Conservation (phyloP, 2,329 filamentous ascomycete genomes). For the Colletotrichum tanaceti region DNA sequence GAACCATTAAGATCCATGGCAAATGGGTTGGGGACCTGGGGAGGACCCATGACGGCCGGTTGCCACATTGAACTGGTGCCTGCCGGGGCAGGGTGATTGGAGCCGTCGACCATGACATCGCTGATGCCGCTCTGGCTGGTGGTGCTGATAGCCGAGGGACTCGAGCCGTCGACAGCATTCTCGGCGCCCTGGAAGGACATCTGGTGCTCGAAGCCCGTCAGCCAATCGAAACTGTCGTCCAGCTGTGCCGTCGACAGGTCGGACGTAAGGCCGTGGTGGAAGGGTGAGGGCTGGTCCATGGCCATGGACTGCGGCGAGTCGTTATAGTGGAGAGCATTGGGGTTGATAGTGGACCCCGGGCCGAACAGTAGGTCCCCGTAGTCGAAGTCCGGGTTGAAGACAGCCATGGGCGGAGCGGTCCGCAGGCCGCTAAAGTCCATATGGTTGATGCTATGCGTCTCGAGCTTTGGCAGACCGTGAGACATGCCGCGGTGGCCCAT, state of each 20-base stretch:
- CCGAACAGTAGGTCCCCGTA: constrained; percentile 78
- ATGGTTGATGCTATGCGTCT: constrained; percentile 74
- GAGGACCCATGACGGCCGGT: constrained; percentile 74
- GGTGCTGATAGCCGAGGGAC: constrained; percentile 94
- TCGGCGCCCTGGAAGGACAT: constrained; percentile 79
- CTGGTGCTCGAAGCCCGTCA: constrained; percentile 81
- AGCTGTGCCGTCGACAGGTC: constrained; percentile 66
- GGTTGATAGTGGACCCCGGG: constrained; percentile 74
- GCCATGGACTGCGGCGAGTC: constrained; percentile 77
- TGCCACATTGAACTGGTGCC: constrained; percentile 74
- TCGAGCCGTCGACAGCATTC: constrained; percentile 89
- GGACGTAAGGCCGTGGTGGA: constrained; percentile 67
- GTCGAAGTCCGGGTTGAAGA: constrained; percentile 75
- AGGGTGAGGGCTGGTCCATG: constrained; percentile 72
- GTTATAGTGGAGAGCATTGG: constrained; percentile 83
- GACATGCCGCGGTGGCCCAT: constrained; percentile 74
- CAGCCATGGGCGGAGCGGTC: constrained; percentile 77
- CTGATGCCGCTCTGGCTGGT: constrained; percentile 92
- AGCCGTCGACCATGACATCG: constrained; percentile 90
- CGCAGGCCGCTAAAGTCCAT: constrained; percentile 78
- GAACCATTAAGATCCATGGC: constrained; percentile 79
- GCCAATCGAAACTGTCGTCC: constrained; percentile 87
- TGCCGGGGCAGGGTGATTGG: constrained; percentile 69
- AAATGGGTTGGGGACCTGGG: constrained; percentile 76
- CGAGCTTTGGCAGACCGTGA: constrained; percentile 82